phyloP scores from a whole-genome alignment of 2,329 filamentous ascomycete species.

The Berkeleyomyces rouxiae region DNA sequence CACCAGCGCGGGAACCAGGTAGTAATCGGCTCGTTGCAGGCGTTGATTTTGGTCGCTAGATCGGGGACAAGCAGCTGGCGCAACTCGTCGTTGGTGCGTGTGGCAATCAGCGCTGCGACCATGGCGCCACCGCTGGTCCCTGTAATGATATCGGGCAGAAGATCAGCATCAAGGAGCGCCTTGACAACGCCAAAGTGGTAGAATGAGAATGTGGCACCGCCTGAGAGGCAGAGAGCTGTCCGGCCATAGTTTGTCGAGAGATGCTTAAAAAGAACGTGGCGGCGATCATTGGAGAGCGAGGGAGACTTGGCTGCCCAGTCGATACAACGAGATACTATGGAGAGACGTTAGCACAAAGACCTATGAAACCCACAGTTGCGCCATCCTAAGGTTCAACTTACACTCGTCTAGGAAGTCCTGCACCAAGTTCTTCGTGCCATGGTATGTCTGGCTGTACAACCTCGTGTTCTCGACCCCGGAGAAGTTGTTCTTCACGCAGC shows the following conservation, averaged over 20 bases:
- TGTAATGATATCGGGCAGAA: constrained; percentile 86
- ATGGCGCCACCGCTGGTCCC: constrained; percentile 90
- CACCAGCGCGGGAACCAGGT: constrained; percentile 78
- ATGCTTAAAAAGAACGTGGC: constrained; percentile 57
- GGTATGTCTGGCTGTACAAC: constrained; percentile 95
- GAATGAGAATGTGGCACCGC: constrained; percentile 87
- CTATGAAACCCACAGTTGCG: neutral
- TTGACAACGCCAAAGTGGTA: constrained; percentile 92
- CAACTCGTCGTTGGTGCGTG: constrained; percentile 80
- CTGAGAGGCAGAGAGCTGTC: constrained; percentile 82
- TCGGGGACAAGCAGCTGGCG: constrained; percentile 72
- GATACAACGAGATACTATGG: constrained; percentile 10
- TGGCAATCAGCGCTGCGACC: constrained; percentile 72
- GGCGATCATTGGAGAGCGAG: constrained; percentile 7
- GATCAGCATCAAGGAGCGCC: constrained; percentile 68
- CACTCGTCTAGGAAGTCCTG: constrained; percentile 80
- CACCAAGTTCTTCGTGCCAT: constrained; percentile 87
- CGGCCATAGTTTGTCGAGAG: constrained; percentile 81
- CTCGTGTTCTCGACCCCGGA: constrained; percentile 84
- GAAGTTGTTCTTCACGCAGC: constrained; percentile 95
- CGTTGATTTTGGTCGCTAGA: constrained; percentile 68
- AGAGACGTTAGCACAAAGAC: constrained; percentile 1
- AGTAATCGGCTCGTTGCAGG: constrained; percentile 60
- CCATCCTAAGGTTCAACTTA: constrained; percentile 22
- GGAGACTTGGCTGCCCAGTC: constrained; percentile 11